Conservation (phyloP, 2,329 filamentous ascomycete genomes). For the Thelonectria blattea region DNA sequence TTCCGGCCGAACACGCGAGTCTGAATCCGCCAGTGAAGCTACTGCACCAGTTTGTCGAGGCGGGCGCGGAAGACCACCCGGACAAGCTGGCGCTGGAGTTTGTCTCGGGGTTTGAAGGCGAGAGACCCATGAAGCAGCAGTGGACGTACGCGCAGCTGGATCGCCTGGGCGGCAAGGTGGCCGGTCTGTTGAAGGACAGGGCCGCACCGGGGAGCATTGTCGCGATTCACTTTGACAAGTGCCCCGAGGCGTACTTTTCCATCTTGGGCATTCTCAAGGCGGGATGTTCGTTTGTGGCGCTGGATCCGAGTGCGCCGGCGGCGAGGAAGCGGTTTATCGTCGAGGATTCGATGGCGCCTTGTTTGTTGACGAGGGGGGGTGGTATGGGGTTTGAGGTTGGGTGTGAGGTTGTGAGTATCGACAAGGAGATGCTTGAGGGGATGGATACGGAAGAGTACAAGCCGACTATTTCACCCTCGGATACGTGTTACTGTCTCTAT, state of each 20-base stretch:
- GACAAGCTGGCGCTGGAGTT: conserved; percentile 77
- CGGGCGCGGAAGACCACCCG: conserved; percentile 61
- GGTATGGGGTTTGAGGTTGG: conserved; percentile 43
- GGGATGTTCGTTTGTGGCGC: conserved; percentile 80
- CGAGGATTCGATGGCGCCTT: conserved; percentile 70
- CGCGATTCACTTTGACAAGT: conserved; percentile 84
- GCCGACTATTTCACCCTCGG: conserved; percentile 46
- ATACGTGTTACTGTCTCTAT: conserved; percentile 83
- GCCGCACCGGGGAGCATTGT: conserved; percentile 67
- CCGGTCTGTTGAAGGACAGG: conserved; percentile 63
- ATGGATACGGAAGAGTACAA: conserved; percentile 15
- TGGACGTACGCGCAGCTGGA: conserved; percentile 84
- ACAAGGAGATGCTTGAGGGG: conserved; percentile 40
- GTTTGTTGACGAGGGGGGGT: conserved; percentile 63
- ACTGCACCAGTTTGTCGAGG: conserved; percentile 81
- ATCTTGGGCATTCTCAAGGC: conserved; percentile 84
- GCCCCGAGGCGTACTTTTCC: conserved; percentile 80
- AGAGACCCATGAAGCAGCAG: conserved; percentile 50
- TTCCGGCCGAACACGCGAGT: conserved; percentile 62
- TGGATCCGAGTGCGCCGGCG: conserved; percentile 76
- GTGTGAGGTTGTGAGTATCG: conserved; percentile 43
- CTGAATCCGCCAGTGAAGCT: conserved; percentile 65
- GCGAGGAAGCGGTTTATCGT: conserved; percentile 81
- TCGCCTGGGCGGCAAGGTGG: conserved; percentile 72
- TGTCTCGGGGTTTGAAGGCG: conserved; percentile 60